These are phyloP conservation scores for Schwanniomyces pseudopolymorphus DNA, from an alignment of 805 yeast species.

Conservation along the genomic window DNA sequence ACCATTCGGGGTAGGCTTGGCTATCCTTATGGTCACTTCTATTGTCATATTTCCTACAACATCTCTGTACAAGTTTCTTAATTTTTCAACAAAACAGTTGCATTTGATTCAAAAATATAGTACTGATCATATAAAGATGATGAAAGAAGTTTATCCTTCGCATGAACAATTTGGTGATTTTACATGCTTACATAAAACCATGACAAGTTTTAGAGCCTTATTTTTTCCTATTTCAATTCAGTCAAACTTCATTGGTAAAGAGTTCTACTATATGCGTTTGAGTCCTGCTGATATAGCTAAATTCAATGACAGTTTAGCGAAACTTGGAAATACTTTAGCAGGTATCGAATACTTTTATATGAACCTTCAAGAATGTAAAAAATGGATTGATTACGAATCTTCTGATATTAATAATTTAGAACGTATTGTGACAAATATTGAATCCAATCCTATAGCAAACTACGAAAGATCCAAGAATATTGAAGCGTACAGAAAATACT, in stretches of 20 bases:
- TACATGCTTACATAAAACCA: slow-evolving; percentile 15
- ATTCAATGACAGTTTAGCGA: slow-evolving; percentile 21
- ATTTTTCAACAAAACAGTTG: slow-evolving; percentile 15
- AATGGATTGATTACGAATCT: slow-evolving; percentile 15
- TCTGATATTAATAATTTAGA: slow-evolving; percentile 2
- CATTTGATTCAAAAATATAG: slow-evolving; percentile 12
- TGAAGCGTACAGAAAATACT: slow-evolving; percentile 2
- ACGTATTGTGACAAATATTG: background rate
- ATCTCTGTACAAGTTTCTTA: slow-evolving; percentile 11
- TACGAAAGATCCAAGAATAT: slow-evolving; percentile 2
- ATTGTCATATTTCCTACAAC: slow-evolving; percentile 28
- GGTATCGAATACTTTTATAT: slow-evolving; percentile 28
- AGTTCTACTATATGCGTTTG: slow-evolving; percentile 26
- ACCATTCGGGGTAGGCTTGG: slow-evolving; percentile 25
- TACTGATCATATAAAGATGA: slow-evolving; percentile 20
- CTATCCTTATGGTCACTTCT: slow-evolving; percentile 16
- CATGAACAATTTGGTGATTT: slow-evolving; percentile 20
- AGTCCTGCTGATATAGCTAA: slow-evolving; percentile 25
- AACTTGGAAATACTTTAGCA: slow-evolving; percentile 19
- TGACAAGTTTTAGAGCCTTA: slow-evolving; percentile 16
- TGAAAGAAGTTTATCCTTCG: slow-evolving; percentile 27
- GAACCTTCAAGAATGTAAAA: slow-evolving; percentile 26
- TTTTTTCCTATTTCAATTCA: slow-evolving; percentile 18
- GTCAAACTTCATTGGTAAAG: slow-evolving; percentile 17
- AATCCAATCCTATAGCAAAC: background rate